Percentiles rank a stretch among this genome's conserved stretches.
Evolutionary conservation across 495 filamentous ascomycete species (phyloP).

Genomic region (Neurospora sp.): DNA sequence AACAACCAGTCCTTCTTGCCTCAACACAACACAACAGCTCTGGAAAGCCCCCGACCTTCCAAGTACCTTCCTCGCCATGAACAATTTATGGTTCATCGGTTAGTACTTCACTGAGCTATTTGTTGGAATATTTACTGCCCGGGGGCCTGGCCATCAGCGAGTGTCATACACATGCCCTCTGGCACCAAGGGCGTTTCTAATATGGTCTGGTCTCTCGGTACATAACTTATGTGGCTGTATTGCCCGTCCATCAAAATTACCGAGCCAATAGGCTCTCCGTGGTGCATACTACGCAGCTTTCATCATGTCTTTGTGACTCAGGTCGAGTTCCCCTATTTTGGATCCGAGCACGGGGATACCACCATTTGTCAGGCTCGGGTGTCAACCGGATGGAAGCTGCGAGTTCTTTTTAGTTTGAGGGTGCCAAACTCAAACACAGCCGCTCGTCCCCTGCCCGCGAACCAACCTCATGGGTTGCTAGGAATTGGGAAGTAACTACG

Average conservation of each 20-base stretch:
- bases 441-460: background rate
- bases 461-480: background rate
- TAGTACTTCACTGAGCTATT: background rate
- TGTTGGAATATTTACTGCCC: background rate
- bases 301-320: background rate
- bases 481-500: background rate
- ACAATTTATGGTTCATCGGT: background rate
- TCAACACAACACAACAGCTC: background rate
- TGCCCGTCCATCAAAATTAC: background rate
- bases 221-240: background rate
- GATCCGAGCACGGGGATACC: background rate
- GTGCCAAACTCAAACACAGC: background rate
- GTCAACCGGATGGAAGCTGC: background rate
- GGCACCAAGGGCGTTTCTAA: background rate
- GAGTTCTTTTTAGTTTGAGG: no score
- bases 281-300: background rate
- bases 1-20: background rate
- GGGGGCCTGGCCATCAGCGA: background rate
- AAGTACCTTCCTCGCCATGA: background rate
- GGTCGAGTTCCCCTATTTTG: background rate
- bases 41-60: background rate
- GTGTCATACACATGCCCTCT: background rate
- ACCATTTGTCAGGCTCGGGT: background rate
- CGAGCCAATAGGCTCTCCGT: background rate
- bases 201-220: background rate